These are phyloP conservation scores for Flaveria trinervia DNA, from an alignment of 129 eudicot species.

Conservation along the genomic window DNA sequence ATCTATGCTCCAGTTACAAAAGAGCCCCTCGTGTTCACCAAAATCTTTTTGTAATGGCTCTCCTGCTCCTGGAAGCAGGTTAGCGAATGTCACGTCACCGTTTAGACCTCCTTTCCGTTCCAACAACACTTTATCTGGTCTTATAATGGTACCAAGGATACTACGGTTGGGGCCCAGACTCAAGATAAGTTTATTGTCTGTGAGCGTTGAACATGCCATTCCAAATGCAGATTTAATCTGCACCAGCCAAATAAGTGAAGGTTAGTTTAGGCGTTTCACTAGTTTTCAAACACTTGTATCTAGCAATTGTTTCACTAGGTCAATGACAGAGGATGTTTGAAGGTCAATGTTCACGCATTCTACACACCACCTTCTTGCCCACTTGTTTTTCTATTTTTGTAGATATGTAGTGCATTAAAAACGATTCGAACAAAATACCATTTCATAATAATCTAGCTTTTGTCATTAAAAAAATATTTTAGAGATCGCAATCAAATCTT, in stretches of 20 bases:
- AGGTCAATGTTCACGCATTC: neutral
- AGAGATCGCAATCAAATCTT: no score
- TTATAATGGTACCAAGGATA: conserved; percentile 81
- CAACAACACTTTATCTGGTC: conserved; percentile 80
- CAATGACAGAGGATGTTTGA: neutral
- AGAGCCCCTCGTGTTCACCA: conserved; percentile 63
- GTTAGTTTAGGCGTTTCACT: conserved; percentile 13
- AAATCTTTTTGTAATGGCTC: conserved; percentile 45
- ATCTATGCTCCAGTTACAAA: conserved; percentile 74
- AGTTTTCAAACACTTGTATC: conserved; percentile 9
- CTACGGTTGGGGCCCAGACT: conserved; percentile 68
- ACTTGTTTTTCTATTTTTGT: no score
- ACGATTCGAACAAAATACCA: no score
- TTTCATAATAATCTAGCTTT: no score
- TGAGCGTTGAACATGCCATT: conserved; percentile 74
- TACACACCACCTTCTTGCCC: no score
- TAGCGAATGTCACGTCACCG: conserved; percentile 61
- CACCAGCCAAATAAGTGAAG: conserved; percentile 2
- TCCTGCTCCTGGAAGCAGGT: conserved; percentile 80
- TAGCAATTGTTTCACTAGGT: neutral
- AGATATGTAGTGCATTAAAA: no score
- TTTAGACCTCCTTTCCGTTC: conserved; percentile 87
- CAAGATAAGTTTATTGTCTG: conserved; percentile 63
- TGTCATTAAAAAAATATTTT: no score
- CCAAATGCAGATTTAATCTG: conserved; percentile 91